Conservation (phyloP, 768 basidiomycete species). For the Podaxis mareebaensis region DNA sequence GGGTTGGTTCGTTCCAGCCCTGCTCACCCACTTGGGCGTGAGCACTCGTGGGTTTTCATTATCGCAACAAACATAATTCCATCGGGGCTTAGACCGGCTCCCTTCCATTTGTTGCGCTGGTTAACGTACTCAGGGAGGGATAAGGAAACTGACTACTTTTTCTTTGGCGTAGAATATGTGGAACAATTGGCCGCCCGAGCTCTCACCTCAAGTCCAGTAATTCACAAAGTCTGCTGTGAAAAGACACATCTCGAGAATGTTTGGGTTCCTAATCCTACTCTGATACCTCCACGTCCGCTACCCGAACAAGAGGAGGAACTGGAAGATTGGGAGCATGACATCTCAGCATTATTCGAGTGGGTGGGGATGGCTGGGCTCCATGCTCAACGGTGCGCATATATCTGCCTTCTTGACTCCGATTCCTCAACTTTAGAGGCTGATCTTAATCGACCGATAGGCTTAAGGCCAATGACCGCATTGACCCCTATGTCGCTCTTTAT, state of each 20-base stretch:
- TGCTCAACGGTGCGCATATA: slow-evolving; percentile 54
- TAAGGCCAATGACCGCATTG: slow-evolving; percentile 59
- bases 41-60: not conserved
- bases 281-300: slow-evolving; percentile 19
- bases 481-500: slow-evolving; percentile 72
- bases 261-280: slow-evolving; percentile 4
- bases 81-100: not conserved
- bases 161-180: not conserved
- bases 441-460: slow-evolving; percentile 41
- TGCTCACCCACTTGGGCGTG: not conserved
- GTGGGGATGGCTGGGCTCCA: slow-evolving; percentile 68
- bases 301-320: slow-evolving; percentile 28
- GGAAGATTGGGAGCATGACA: slow-evolving; percentile 52
- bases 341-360: slow-evolving; percentile 66
- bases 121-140: not conserved
- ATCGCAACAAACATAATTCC: too few species aligned
- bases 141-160: not conserved
- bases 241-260: slow-evolving; percentile 9
- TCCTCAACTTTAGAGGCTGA: not conserved
- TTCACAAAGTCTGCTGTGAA: slow-evolving; percentile 4
- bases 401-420: not conserved
- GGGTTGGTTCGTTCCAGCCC: slow-evolving; percentile 2
- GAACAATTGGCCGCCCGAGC: slow-evolving; percentile 5
- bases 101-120: not conserved
- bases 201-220: not conserved